Evolutionary conservation across 2,329 filamentous ascomycete genomes (phyloP).

Genomic region (Stagonosporopsis vannaccii): DNA sequence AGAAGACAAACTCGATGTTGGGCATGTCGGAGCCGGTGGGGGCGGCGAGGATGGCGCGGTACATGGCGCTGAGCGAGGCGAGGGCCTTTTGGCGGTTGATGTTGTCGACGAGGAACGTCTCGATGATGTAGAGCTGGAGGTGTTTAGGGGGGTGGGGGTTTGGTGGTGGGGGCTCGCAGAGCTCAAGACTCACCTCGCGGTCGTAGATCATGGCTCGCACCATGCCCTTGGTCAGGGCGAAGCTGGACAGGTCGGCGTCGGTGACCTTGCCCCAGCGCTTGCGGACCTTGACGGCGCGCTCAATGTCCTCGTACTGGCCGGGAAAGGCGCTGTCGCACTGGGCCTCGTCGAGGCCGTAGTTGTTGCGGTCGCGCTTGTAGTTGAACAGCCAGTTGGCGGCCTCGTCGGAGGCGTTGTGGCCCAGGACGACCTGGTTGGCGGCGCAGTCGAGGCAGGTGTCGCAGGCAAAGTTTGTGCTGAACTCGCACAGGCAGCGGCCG

Average conservation of each 20-base stretch:
- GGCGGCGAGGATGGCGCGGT: constrained; percentile 39
- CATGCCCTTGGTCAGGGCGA: constrained; percentile 44
- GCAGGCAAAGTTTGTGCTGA: constrained; percentile 42
- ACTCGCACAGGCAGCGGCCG: constrained; percentile 44
- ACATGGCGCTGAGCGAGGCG: constrained; percentile 37
- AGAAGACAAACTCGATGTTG: constrained; percentile 46
- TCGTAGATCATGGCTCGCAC: constrained; percentile 43
- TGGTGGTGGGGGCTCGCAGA: too few species aligned
- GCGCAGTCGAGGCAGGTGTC: constrained; percentile 45
- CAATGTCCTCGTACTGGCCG: constrained; percentile 42
- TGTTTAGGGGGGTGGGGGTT: too few species aligned
- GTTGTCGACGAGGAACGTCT: constrained; percentile 44
- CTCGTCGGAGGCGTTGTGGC: constrained; percentile 29
- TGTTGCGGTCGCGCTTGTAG: constrained; percentile 37
- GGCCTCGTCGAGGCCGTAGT: constrained; percentile 41
- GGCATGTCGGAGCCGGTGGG: constrained; percentile 34
- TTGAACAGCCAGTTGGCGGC: constrained; percentile 39
- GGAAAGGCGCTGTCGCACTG: constrained; percentile 44
- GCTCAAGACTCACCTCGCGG: constrained; percentile 35
- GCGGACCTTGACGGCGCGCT: constrained; percentile 35
- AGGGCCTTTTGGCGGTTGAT: constrained; percentile 45
- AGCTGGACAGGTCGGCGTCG: constrained; percentile 35
- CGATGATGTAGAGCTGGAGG: constrained; percentile 38
- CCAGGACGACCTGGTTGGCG: constrained; percentile 29
- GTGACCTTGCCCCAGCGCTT: constrained; percentile 36